These are phyloP conservation scores for Closterium sp. DNA, from an alignment of 139 green algal genomes.

Conservation along the genomic window DNA sequence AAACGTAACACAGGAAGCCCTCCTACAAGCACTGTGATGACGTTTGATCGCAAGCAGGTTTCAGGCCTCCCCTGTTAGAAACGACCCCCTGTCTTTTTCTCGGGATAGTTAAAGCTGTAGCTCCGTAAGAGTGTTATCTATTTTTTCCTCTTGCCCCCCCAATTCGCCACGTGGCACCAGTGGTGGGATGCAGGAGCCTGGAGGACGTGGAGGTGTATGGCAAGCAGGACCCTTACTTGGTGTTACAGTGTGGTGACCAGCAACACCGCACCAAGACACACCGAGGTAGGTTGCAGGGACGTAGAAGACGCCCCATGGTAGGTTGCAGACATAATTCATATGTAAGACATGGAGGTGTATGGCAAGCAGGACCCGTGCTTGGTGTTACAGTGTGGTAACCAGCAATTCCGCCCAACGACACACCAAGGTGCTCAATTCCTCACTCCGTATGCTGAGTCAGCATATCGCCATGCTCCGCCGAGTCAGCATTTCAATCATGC, in stretches of 20 bases:
- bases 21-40: too few species aligned
- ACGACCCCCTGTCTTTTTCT: not conserved
- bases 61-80: not conserved
- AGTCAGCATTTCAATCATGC: too few species aligned
- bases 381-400: not conserved
- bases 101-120: too few species aligned
- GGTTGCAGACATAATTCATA: too few species aligned
- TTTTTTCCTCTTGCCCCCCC: not conserved
- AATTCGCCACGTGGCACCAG: not conserved
- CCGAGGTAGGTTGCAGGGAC: too few species aligned
- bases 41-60: not conserved
- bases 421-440: not conserved
- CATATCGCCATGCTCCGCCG: too few species aligned
- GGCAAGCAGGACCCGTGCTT: not conserved
- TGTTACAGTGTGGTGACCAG: not conserved
- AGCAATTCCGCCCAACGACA: not conserved
- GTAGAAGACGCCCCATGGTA: too few species aligned
- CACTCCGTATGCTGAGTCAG: too few species aligned
- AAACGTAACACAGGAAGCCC: too few species aligned
- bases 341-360: too few species aligned
- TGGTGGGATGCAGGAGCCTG: not conserved
- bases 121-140: too few species aligned
- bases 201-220: not conserved
- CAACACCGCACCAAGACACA: not conserved
- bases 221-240: not conserved